Evolutionary conservation across 2,329 filamentous ascomycete species (phyloP).

Genomic region (Pyrenophora teres): DNA sequence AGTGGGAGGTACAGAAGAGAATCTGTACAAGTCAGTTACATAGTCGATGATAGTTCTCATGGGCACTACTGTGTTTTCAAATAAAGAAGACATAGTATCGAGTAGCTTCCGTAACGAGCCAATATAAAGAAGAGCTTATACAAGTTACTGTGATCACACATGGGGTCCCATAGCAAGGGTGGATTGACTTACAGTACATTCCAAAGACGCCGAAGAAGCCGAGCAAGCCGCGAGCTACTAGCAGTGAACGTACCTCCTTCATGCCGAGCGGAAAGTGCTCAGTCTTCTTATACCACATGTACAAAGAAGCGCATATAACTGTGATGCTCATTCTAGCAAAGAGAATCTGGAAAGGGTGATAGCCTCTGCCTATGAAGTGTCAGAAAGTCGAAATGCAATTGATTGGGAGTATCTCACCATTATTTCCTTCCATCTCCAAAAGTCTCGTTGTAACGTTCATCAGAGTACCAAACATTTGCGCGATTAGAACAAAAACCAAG

Average conservation of each 20-base stretch:
- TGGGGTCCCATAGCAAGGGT: conserved; percentile 29
- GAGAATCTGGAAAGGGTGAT: conserved; percentile 80
- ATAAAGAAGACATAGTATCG: background rate
- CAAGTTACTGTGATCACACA: conserved; percentile 23
- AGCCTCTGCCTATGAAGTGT: conserved; percentile 56
- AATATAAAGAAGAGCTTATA: conserved; percentile 5
- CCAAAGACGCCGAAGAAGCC: conserved; percentile 81
- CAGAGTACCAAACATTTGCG: conserved; percentile 79
- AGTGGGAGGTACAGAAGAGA: conserved; percentile 79
- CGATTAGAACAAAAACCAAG: conserved; percentile 70
- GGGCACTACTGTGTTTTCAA: conserved; percentile 4
- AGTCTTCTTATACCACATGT: conserved; percentile 73
- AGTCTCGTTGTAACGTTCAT: conserved; percentile 85
- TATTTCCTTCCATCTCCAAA: conserved; percentile 69
- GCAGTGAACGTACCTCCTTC: conserved; percentile 67
- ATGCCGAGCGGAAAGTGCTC: conserved; percentile 73
- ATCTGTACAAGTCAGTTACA: conserved; percentile 46
- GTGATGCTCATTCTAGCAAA: conserved; percentile 81
- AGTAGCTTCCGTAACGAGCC: background rate
- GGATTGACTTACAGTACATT: conserved; percentile 63
- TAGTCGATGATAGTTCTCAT: conserved; percentile 21
- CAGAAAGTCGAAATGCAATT: background rate
- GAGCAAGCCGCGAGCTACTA: conserved; percentile 69
- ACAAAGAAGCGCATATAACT: conserved; percentile 65
- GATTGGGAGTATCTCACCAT: conserved; percentile 48